Evolutionary conservation across 2,329 filamentous ascomycete genomes (phyloP), one percentile per base, ranked within the genome.

Genomic region (Fusarium sterilihyphosum): DNA sequence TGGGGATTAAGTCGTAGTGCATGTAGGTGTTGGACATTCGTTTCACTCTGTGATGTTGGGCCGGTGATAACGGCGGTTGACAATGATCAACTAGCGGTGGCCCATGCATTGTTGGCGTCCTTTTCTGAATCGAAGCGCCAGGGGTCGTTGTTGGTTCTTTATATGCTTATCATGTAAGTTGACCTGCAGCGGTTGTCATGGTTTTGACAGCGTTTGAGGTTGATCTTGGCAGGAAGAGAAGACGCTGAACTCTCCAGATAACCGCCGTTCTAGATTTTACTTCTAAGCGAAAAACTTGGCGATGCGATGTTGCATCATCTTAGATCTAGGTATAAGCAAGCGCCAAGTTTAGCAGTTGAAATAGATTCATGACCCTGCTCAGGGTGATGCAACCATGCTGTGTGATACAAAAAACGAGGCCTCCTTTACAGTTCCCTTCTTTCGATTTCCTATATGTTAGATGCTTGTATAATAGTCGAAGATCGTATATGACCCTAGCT

Each of bases 81-180:
- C 41, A 50, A 47, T 38, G n/a, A 61, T 43, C 58, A 56, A 57
- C 50, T 59, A 53, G 53, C 29, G 65, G 61, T 73, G 73, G 64
- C 50, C 67, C 67, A 68, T 61, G 71, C 74, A 40, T 70, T 40
- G n/a, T 63, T 35, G 35, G 50, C 52, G 38, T 65, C 43, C 31
- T 20, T 74, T 49, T 70, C 31, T 53, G 26, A 69, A 54, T 49
- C 52, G 65, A 78, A 77, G 76, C 76, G 76, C 76, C 73, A 54
- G 29, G 56, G 62, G 41, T 52, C 64, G 67, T 61, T 65, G 71
- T 69, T 69, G 65, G 72, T 61, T 57, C 47, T 52, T 54, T 46
- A 35, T 49, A 58, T 70, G 54, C 60, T 70, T 65, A 52, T 60
- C 49, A 38, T 70, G 43, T 54, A 61, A 41, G 35, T 56, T 41